Base-by-base conservation (phyloP, 306 rosid species). In the Cicer cuneatum region DNA sequence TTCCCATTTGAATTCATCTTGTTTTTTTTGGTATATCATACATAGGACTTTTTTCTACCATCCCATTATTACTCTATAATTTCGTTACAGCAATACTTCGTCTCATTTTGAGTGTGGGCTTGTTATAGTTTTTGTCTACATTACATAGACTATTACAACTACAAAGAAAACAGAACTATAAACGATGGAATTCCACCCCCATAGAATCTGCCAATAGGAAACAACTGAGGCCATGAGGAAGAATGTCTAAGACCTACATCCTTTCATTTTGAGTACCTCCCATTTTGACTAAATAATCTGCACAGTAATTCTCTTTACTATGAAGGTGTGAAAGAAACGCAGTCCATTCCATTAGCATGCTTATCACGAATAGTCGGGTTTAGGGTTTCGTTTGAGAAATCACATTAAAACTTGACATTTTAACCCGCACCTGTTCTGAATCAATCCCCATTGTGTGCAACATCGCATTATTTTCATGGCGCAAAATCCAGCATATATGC, bases 391-490 rank as follows among this genome's bases (percentile, higher is more conserved):
- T 29, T 29, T 29, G 35, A 5, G 5, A 29, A 4, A 29, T 29
- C 35, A 29, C 5, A 29, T 29, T 29, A 29, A 29, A 29, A 29
- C 5, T 3, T 29, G 35, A 29, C 35, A 29, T 3, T 29, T 29
- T 29, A 29, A 29, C 35, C 35, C 35, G 5, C 35, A 29, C 35
- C 35, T 29, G 35, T 29, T 29, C 18, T 1, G 38, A 19, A 58
- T 49, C 35, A 77, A 33, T 66, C 63, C 66, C 76, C 64, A 51
- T 48, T 47, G 61, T 73, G 16, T 49, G 78, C 70, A 64, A 3
- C 21, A 53, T 66, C 19, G 54, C 66, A 81, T 73, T 49, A 49
- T 71, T 47, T 45, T 75, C 74, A 52, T 24, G 74, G 42, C 48
- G 69, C 47, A 15, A 80, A 29, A 74, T 71, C 59, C 60, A 77